Evolutionary conservation across 345 rosid species (phyloP).

Genomic region (Gossypium turneri): DNA sequence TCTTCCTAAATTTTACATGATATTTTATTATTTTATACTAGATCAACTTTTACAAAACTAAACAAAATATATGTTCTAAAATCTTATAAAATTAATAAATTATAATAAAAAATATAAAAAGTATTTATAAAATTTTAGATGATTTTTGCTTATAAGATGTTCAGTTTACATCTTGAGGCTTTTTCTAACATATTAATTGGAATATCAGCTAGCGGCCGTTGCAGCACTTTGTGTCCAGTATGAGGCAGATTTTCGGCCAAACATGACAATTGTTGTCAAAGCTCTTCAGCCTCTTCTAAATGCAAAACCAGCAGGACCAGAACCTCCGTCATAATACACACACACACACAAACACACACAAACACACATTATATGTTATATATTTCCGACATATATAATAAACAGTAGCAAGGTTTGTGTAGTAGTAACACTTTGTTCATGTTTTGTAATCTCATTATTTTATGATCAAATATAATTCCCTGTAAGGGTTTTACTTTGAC

Average conservation of each 20-base stretch:
- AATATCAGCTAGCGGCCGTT: constrained; percentile 48
- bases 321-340: constrained; percentile 31
- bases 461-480: constrained; percentile 1
- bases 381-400: not conserved
- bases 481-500: not conserved
- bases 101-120: too few relatives aligned
- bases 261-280: constrained; percentile 97
- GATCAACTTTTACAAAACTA: too few relatives aligned
- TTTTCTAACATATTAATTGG: constrained; percentile 18
- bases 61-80: too few relatives aligned
- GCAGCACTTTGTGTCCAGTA: constrained; percentile 93
- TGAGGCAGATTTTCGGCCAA: constrained; percentile 94
- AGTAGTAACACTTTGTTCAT: not conserved
- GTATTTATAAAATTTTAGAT: too few relatives aligned
- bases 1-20: not conserved
- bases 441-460: not conserved
- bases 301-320: constrained; percentile 61
- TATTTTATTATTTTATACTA: too few relatives aligned
- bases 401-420: constrained; percentile 1
- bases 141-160: too few relatives aligned
- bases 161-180: constrained; percentile 31
- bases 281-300: constrained; percentile 94
- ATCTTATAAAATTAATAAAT: too few relatives aligned
- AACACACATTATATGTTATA: not conserved
- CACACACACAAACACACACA: not conserved